Percentiles rank a stretch among this genome's conserved stretches.
Evolutionary conservation across 805 yeast genomes (phyloP).

Genomic region (Lachancea cidri): DNA sequence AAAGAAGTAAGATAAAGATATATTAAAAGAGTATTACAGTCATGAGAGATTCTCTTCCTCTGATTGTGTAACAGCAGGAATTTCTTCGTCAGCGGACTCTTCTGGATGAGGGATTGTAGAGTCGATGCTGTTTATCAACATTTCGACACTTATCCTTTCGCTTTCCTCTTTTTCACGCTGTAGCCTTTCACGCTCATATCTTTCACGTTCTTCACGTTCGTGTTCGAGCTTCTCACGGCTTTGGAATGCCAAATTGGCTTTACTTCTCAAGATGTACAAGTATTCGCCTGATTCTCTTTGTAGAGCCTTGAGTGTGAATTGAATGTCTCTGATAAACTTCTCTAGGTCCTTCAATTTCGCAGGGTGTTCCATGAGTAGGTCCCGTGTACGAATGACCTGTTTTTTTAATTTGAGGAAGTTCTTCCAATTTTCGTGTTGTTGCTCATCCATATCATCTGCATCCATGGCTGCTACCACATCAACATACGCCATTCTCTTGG

Average conservation of each 20-base stretch:
- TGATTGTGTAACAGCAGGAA: neutral
- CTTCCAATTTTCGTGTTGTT: constrained; percentile 48
- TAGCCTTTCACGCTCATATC: constrained; percentile 5
- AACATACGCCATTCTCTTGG: constrained; percentile 47
- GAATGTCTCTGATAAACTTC: constrained; percentile 32
- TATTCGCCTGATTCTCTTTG: constrained; percentile 59
- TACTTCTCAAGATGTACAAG: constrained; percentile 50
- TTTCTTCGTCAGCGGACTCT: neutral
- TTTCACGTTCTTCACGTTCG: constrained; percentile 8
- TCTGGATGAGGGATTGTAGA: neutral
- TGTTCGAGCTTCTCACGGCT: constrained; percentile 44
- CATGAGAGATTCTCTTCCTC: neutral
- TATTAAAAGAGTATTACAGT: neutral
- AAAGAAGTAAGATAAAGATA: neutral
- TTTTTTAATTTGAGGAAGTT: constrained; percentile 53
- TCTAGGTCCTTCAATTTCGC: constrained; percentile 31
- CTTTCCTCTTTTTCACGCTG: constrained; percentile 3
- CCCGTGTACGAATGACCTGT: constrained; percentile 50
- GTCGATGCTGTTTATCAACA: neutral
- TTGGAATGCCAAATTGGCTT: constrained; percentile 55
- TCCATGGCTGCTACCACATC: constrained; percentile 29
- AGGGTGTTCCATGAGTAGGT: constrained; percentile 38
- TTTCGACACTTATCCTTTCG: neutral
- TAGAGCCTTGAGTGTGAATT: constrained; percentile 42
- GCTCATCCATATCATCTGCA: constrained; percentile 26